Evolutionary conservation across 2,329 filamentous ascomycete genomes (phyloP).

Genomic region (Cladophialophora carrionii): DNA sequence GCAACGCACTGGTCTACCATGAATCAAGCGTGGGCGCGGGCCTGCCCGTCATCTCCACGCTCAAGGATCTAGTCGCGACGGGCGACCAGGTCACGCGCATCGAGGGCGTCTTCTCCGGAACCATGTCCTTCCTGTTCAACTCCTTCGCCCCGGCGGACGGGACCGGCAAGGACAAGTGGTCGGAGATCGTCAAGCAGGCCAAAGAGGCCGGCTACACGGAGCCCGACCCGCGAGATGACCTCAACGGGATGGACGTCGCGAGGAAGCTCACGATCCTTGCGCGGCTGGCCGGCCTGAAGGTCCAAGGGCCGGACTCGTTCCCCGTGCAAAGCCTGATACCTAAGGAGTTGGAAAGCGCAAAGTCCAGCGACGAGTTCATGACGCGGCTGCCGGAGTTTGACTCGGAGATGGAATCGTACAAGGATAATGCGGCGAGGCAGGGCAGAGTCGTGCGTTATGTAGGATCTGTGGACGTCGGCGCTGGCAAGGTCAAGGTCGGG

Average conservation of each 20-base stretch:
- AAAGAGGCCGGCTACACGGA: slow-evolving; percentile 93
- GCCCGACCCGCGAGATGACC: slow-evolving; percentile 81
- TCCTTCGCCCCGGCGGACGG: slow-evolving; percentile 83
- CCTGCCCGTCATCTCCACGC: slow-evolving; percentile 86
- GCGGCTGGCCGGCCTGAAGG: slow-evolving; percentile 76
- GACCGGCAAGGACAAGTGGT: slow-evolving; percentile 75
- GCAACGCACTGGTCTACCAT: slow-evolving; percentile 81
- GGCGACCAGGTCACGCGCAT: slow-evolving; percentile 90
- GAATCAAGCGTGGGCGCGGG: slow-evolving; percentile 94
- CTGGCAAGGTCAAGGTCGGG: slow-evolving; percentile 84
- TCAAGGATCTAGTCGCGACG: slow-evolving; percentile 92
- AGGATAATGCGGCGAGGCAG: slow-evolving; percentile 79
- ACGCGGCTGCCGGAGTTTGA: slow-evolving; percentile 79
- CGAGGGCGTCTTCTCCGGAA: slow-evolving; percentile 96
- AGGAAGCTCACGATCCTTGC: slow-evolving; percentile 94
- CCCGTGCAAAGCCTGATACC: slow-evolving; percentile 94
- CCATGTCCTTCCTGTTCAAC: slow-evolving; percentile 98
- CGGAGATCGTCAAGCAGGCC: slow-evolving; percentile 85
- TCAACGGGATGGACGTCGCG: slow-evolving; percentile 90
- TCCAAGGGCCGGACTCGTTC: slow-evolving; percentile 84
- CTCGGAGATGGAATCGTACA: slow-evolving; percentile 83
- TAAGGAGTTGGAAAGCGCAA: slow-evolving; percentile 74
- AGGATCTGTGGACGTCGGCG: slow-evolving; percentile 84
- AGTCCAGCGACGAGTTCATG: slow-evolving; percentile 84
- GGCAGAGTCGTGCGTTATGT: slow-evolving; percentile 95